Percentiles rank a stretch among this genome's conserved stretches.
Conservation (phyloP, 202 grass and related monocot genomes). For the Setaria italica region DNA sequence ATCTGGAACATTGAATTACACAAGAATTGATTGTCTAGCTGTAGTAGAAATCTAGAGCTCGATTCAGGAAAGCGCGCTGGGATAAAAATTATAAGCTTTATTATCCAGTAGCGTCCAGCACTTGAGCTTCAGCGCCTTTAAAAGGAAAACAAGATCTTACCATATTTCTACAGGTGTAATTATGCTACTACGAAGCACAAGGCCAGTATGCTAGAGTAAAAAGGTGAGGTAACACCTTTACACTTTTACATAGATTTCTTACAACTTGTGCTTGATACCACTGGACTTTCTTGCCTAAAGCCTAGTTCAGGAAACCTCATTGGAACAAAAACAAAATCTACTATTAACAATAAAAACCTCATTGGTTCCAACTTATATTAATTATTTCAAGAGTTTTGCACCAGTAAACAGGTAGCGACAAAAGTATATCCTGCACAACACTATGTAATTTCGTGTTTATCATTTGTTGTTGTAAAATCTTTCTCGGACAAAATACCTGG, state of each 20-base stretch:
- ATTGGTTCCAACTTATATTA: conserved; percentile 1
- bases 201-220: not conserved
- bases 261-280: conserved; percentile 13
- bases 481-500: conserved; percentile 68
- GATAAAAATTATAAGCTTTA: not conserved
- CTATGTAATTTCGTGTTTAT: conserved; percentile 20
- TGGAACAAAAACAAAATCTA: conserved; percentile 5
- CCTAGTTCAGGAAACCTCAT: conserved; percentile 7
- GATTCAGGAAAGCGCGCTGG: not conserved
- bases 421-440: not conserved
- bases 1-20: not conserved
- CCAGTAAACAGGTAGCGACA: not conserved
- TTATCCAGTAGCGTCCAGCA: not conserved
- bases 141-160: conserved; percentile 2
- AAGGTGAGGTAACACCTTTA: not conserved
- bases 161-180: not conserved
- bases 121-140: not conserved
- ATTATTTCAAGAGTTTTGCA: conserved; percentile 16
- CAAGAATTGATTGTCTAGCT: not conserved
- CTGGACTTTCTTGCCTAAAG: not conserved
- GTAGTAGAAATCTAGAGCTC: not conserved
- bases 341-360: not conserved
- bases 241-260: conserved; percentile 7
- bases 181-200: conserved; percentile 12
- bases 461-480: conserved; percentile 9